These are phyloP conservation scores for Pulicaria dysenterica DNA, from an alignment of 129 eudicot genomes.

Conservation along the genomic window DNA sequence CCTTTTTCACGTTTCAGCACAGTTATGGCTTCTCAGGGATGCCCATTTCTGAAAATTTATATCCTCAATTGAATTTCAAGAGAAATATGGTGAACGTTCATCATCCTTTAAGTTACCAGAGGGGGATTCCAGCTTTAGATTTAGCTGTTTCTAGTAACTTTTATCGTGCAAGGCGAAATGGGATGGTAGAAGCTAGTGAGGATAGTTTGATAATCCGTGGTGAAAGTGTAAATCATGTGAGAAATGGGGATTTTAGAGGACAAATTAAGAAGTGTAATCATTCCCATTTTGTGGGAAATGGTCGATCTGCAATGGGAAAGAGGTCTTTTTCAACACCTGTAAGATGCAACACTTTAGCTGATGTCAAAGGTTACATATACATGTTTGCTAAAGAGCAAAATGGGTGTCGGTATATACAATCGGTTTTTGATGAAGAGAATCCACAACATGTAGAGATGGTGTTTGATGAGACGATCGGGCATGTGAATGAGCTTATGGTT, in stretches of 20 bases:
- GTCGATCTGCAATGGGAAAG: conserved; percentile 19
- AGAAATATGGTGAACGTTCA: conserved; percentile 21
- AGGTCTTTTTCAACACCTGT: conserved; percentile 31
- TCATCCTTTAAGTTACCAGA: conserved; percentile 30
- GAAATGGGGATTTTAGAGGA: conserved; percentile 34
- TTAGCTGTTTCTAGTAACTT: conserved; percentile 31
- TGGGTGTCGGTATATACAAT: conserved; percentile 73
- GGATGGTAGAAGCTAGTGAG: conserved; percentile 30
- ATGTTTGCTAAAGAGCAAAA: conserved; percentile 66
- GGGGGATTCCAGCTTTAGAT: conserved; percentile 41
- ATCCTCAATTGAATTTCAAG: conserved; percentile 29
- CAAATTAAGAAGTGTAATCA: conserved; percentile 34
- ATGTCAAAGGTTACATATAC: conserved; percentile 52
- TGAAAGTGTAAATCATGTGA: conserved; percentile 35
- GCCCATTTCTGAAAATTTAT: conserved; percentile 27
- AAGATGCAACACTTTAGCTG: conserved; percentile 39
- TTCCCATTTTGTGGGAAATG: conserved; percentile 27
- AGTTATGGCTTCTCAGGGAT: conserved; percentile 20
- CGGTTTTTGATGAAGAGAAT: conserved; percentile 55
- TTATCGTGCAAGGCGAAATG: conserved; percentile 30
- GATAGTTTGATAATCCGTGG: conserved; percentile 42
- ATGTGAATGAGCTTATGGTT: conserved; percentile 61
- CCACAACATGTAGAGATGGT: conserved; percentile 54
- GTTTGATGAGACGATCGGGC: conserved; percentile 53
- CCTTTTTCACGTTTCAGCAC: conserved; percentile 40